Base-by-base conservation (phyloP, 164 flowering plant species). In the Litsea cubeba region DNA sequence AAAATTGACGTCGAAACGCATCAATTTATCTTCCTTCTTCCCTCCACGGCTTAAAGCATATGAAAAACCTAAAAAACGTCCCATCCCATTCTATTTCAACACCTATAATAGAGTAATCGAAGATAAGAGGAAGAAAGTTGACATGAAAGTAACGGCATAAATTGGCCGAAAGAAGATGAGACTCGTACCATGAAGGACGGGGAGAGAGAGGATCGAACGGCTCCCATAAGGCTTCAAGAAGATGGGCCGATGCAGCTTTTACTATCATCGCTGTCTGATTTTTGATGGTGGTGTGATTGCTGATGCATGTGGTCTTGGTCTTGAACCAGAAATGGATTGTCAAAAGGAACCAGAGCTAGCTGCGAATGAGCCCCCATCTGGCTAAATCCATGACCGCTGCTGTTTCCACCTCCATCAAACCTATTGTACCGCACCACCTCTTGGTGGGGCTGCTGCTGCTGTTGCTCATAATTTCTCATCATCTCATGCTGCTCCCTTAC, bases 381-480 rank as follows among this genome's bases (percentile, higher is more conserved):
- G 17, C 20, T 14, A n/a, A 74, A 74, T 28, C 71, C 77, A 0
- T 58, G 80, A 22, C 40, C 69, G 28, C 40, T n/a, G 5, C 65
- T 15, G 4, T n/a, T n/a, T 3, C 40, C 57, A 1, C 46, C 50
- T 1, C n/a, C 72, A 57, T 69, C 72, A 68, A 74, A 54, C 28
- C 72, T 65, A 2, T 54, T 25, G 22, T 62, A 72, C 57, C 75
- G 22, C 46, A 51, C 35, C 64, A 77, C 80, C 78, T 85, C 79
- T 64, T 70, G 75, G 24, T 72, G 71, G 4, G 22, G 46, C 28
- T 77, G 24, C 73, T 80, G 84, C 23, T 82, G 85, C 49, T 82
- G n/a, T n/a, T n/a, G 85, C 49, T 78, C 84, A 57, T 72, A 83
- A 50, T 24, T 70, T 72, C 86, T 73, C 54, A 81, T 68, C 82